Conservation (phyloP, 73 alveolate genomes). For the Symbiodinium natans region DNA sequence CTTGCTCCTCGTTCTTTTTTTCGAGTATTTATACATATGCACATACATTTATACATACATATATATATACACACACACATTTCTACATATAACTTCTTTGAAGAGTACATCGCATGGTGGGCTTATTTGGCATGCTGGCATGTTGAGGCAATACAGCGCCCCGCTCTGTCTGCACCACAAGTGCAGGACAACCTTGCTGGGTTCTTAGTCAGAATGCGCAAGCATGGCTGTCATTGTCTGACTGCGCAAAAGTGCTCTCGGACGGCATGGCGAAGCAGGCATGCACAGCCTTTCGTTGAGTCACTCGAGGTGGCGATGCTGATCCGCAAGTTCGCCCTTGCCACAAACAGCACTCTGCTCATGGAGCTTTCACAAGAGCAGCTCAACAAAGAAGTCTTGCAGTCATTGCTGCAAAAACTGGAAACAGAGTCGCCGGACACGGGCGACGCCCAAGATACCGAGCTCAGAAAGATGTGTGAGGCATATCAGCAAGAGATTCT, state of each 20-base stretch:
- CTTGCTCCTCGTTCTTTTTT: no score
- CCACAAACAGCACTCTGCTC: slow-evolving; percentile 19
- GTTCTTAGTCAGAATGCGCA: not conserved
- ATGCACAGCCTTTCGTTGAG: no score
- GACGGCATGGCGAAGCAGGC: no score
- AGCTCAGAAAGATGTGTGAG: not conserved
- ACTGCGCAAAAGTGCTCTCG: no score
- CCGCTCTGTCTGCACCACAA: not conserved
- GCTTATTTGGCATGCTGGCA: not conserved
- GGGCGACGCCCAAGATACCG: not conserved
- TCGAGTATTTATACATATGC: no score
- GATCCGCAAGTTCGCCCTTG: slow-evolving; percentile 26
- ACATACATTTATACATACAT: no score
- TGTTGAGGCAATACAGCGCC: not conserved
- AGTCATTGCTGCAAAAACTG: not conserved
- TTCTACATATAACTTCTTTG: no score
- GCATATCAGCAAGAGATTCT: not conserved
- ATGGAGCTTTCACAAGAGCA: slow-evolving; percentile 17
- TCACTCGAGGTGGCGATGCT: slow-evolving; percentile 23
- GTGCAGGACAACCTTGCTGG: not conserved
- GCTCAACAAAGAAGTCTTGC: slow-evolving; percentile 22
- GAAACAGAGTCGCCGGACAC: not conserved
- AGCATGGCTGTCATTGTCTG: no score
- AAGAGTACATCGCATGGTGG: no score
- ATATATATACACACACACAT: no score